Conservation (phyloP, 805 yeast species). For the Priceomyces carsonii region DNA sequence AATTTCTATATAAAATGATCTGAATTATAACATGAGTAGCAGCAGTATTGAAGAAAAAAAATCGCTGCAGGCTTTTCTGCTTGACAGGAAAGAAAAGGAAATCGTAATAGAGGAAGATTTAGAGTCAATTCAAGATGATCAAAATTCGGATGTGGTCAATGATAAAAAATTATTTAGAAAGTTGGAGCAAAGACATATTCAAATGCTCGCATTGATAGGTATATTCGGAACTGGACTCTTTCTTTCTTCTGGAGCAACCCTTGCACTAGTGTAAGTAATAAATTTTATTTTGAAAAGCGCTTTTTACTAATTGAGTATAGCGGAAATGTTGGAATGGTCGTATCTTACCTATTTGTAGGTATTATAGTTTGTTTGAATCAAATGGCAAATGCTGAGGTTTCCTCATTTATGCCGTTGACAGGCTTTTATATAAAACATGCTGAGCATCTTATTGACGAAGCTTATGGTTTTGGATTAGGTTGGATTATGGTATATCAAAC, state of each 20-base stretch:
- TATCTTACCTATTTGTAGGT: slow-evolving; percentile 52
- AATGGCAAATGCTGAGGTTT: slow-evolving; percentile 39
- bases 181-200: slow-evolving; percentile 14
- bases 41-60: no score
- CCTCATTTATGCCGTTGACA: slow-evolving; percentile 39
- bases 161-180: slow-evolving; percentile 1
- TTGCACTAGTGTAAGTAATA: slow-evolving; percentile 40
- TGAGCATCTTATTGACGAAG: slow-evolving; percentile 43
- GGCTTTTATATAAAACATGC: slow-evolving; percentile 37
- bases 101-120: no score
- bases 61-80: no score
- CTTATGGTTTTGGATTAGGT: slow-evolving; percentile 49
- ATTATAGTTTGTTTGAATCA: slow-evolving; percentile 38
- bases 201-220: slow-evolving; percentile 22
- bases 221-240: slow-evolving; percentile 54
- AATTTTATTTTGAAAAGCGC: neutral
- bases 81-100: no score
- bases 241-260: slow-evolving; percentile 52
- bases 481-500: slow-evolving; percentile 39
- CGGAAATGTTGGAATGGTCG: slow-evolving; percentile 45
- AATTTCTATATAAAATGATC: no score
- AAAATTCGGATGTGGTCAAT: slow-evolving; percentile 3
- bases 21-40: no score
- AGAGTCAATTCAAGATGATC: no score
- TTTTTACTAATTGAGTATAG: slow-evolving; percentile 5